phyloP scores from a whole-genome alignment of 257 asterid species.

The Primulina huaijiensis region DNA sequence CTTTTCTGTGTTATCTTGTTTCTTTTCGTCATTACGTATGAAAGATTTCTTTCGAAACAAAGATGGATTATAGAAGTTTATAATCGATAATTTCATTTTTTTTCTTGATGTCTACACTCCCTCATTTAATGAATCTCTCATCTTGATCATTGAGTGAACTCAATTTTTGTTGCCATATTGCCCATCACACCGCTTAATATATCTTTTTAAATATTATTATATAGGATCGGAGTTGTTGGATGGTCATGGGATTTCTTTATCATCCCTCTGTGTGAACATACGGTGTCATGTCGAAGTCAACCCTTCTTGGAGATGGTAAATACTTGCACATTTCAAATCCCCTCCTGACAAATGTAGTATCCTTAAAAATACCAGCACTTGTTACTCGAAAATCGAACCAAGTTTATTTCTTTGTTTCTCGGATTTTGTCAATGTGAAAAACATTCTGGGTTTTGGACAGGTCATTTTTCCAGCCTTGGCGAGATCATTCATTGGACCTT shows the following conservation, averaged over 20 bases:
- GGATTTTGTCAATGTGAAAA: neutral
- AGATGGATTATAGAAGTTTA: neutral
- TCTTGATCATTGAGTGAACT: neutral
- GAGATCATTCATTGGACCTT: constrained; percentile 44
- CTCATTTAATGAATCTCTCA: neutral
- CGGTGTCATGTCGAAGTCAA: constrained; percentile 72
- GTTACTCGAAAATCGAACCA: neutral
- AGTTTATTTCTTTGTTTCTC: neutral
- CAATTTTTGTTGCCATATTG: neutral
- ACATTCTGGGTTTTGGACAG: constrained; percentile 35
- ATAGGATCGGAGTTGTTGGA: constrained; percentile 39
- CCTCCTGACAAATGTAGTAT: neutral
- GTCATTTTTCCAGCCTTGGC: constrained; percentile 77
- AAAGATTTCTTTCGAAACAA: too few species aligned
- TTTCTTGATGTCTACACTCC: neutral
- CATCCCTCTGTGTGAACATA: constrained; percentile 51
- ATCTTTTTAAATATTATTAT: constrained; percentile 21
- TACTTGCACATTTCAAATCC: constrained; percentile 7
- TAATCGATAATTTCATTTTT: neutral
- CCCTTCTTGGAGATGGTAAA: constrained; percentile 89
- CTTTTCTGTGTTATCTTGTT: too few species aligned
- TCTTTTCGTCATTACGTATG: too few species aligned
- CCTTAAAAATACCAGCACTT: neutral
- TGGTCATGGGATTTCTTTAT: constrained; percentile 35
- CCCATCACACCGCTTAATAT: constrained; percentile 2